phyloP scores from a whole-genome alignment of 148 eudicot species.

The Amaranthus palmeri region DNA sequence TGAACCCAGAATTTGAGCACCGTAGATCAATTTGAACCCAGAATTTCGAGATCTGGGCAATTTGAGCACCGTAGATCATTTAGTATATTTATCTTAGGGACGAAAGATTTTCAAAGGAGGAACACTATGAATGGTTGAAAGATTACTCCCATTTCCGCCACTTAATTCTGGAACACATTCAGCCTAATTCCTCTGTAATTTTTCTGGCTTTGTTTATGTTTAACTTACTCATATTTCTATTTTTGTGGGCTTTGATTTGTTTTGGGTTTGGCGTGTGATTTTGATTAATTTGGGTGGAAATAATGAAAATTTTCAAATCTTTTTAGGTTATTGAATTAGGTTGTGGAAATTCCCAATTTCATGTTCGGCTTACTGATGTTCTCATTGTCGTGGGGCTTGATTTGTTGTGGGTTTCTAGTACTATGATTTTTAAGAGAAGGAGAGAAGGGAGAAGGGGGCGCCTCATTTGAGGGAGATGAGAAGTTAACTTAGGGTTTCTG shows the following conservation, averaged over 20 bases:
- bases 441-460: no score
- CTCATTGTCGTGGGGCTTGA: no score
- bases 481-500: no score
- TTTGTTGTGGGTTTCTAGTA: not conserved
- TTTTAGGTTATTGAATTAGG: not conserved
- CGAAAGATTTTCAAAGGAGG: slow-evolving; percentile 67
- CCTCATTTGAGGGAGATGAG: no score
- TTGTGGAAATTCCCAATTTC: not conserved
- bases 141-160: slow-evolving; percentile 92
- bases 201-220: not conserved
- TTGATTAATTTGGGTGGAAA: slow-evolving; percentile 34
- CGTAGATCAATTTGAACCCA: no score
- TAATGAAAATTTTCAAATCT: no score
- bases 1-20: no score
- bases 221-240: not conserved
- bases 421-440: no score
- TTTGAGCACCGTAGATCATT: no score
- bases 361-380: no score
- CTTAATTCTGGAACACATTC: slow-evolving; percentile 61
- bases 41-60: no score
- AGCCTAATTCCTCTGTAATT: slow-evolving; percentile 58
- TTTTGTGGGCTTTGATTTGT: not conserved
- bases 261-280: not conserved
- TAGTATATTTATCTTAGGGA: slow-evolving; percentile 40
- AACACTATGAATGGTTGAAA: slow-evolving; percentile 95